phyloP scores from a whole-genome alignment of 2,329 filamentous ascomycete genomes.

The Tolypocladium endophyticum region DNA sequence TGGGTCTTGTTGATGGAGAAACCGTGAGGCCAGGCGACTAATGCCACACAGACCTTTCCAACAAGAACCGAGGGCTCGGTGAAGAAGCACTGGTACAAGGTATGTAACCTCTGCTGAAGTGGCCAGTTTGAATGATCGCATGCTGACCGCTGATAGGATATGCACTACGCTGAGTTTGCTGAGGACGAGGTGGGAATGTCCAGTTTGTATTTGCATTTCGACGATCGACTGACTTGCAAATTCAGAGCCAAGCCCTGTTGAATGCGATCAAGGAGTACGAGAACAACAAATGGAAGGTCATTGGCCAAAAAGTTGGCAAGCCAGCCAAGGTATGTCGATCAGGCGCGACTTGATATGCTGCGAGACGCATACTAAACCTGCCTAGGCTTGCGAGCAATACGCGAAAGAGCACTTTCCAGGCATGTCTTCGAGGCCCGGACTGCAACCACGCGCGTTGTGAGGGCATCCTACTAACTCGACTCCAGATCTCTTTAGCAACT shows the following conservation, averaged over 20 bases:
- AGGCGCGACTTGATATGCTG: neutral
- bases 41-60: constrained; percentile 63
- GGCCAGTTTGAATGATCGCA: neutral
- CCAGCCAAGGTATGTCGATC: constrained; percentile 62
- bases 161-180: constrained; percentile 98
- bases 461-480: constrained; percentile 17
- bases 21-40: neutral
- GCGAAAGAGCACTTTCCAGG: constrained; percentile 86
- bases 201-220: constrained; percentile 5
- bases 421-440: constrained; percentile 17
- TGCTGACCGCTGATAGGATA: constrained; percentile 52
- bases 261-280: constrained; percentile 98
- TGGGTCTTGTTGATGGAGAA: constrained; percentile 22
- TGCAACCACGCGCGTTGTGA: constrained; percentile 9
- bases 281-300: constrained; percentile 96
- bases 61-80: constrained; percentile 91
- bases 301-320: constrained; percentile 94
- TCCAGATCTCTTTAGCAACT: constrained; percentile 26
- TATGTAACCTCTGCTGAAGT: constrained; percentile 23
- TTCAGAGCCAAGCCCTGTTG: constrained; percentile 65
- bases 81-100: constrained; percentile 99
- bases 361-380: constrained; percentile 1
- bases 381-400: constrained; percentile 61
- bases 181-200: constrained; percentile 71
- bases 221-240: constrained; percentile 8